These are phyloP conservation scores for Casuarina glauca DNA, from an alignment of 306 rosid genomes.

Conservation along the genomic window DNA sequence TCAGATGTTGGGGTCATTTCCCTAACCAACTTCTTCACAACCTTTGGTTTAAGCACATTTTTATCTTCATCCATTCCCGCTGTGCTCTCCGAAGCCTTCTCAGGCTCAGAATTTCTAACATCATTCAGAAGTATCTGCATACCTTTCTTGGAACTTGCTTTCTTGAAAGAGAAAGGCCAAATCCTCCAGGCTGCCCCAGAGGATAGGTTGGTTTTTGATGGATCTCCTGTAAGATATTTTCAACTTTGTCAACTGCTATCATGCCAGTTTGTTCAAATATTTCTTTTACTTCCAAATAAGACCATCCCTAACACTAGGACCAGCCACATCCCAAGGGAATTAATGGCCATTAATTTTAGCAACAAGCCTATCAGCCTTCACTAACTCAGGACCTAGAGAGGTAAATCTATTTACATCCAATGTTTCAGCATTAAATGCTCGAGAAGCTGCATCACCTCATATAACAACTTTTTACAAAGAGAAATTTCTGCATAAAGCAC, in stretches of 20 bases:
- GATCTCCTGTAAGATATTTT: conserved; percentile 62
- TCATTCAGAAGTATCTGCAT: conserved; percentile 37
- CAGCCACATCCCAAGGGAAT: conserved; percentile 38
- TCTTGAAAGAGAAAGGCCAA: conserved; percentile 77
- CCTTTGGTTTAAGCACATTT: conserved; percentile 33
- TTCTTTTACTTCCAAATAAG: conserved; percentile 31
- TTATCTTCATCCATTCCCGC: conserved; percentile 29
- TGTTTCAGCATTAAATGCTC: conserved; percentile 27
- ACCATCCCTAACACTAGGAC: conserved; percentile 35
- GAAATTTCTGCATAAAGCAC: conserved; percentile 35
- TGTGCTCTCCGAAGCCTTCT: conserved; percentile 44
- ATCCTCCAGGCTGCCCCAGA: conserved; percentile 70
- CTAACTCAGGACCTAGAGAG: conserved; percentile 26
- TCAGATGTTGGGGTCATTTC: conserved; percentile 73
- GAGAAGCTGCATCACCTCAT: conserved; percentile 36
- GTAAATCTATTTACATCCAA: conserved; percentile 37
- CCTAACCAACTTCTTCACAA: conserved; percentile 46
- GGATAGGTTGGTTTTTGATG: conserved; percentile 37
- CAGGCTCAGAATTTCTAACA: conserved; percentile 32
- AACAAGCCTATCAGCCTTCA: conserved; percentile 35
- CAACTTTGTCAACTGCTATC: conserved; percentile 44
- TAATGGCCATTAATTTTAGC: conserved; percentile 29
- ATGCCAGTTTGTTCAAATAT: conserved; percentile 31
- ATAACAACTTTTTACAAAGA: conserved; percentile 29
- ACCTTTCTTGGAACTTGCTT: conserved; percentile 41